Conservation (phyloP, 305 asterid species). For the Fraxinus sp. region DNA sequence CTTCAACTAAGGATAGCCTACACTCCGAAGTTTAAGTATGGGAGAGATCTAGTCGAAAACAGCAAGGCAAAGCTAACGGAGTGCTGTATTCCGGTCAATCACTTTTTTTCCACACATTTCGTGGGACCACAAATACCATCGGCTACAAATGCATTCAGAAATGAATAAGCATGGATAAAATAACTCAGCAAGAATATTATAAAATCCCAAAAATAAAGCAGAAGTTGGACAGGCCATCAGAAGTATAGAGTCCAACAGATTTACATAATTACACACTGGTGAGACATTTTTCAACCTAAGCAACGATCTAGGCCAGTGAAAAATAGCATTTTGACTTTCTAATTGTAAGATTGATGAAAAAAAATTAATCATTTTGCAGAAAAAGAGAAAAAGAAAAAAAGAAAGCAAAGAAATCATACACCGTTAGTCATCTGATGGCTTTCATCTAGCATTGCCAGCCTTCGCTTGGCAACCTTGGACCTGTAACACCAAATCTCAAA, state of each 20-base stretch:
- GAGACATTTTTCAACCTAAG: not conserved
- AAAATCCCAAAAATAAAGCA: not conserved
- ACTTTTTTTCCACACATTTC: not conserved
- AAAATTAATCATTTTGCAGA: not conserved
- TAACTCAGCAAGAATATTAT: not conserved
- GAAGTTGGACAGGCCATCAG: not conserved
- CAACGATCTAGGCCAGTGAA: not conserved
- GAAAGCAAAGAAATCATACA: constrained; percentile 28
- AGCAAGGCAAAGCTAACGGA: not conserved
- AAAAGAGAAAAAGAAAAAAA: not conserved
- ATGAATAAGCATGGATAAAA: not conserved
- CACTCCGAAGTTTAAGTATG: not conserved
- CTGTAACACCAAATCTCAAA: constrained; percentile 86
- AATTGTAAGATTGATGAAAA: not conserved
- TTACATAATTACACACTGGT: constrained; percentile 9
- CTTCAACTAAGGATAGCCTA: not conserved
- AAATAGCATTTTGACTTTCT: not conserved
- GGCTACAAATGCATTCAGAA: not conserved
- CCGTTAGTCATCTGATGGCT: constrained; percentile 31
- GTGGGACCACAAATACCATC: not conserved
- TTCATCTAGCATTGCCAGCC: constrained; percentile 45
- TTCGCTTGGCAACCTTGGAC: constrained; percentile 74
- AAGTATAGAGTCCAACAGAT: constrained; percentile 9
- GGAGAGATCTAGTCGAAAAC: not conserved
- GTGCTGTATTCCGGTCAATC: not conserved